Evolutionary conservation across 2,329 filamentous ascomycete genomes (phyloP), one percentile per base, ranked within the genome.

Genomic region (Xylariaceae sp.): DNA sequence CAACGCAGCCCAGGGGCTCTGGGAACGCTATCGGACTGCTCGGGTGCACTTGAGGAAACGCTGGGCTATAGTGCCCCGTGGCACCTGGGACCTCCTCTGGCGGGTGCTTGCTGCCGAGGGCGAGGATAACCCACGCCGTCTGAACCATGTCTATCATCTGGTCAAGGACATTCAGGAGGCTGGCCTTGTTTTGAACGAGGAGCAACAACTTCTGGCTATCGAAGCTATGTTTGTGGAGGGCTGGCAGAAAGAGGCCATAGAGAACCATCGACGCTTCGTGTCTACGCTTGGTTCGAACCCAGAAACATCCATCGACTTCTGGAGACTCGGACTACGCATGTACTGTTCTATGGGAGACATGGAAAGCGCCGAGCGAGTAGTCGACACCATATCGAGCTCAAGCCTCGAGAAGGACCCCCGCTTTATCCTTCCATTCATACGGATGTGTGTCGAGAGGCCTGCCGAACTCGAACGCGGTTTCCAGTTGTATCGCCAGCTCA

Each of bases 21-120:
- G 72, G 64, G 68, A 64, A 39, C 57, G 58, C 9, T 77, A 77
- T 46, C 61, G 64, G 29, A 55, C 59, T 0, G 65, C 67, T 3
- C 59, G 69, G 9, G 54, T 56, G 11, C 51, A 57, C 5, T 56
- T 78, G 26, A 56, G 64, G 1, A 57, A 58, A 14, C 53, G 60
- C 8, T 70, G 77, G 58, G 54, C 64, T 22, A 64, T 66, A 19
- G 67, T 88, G n/a, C 72, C 81, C 1, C 50, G 64, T 8, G 65
- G 71, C 12, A 67, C 75, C 4, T 82, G 82, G 75, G 59, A 72
- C n/a, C 53, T 77, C 2, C 55, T 90, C 7, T 90, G 83, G 82
- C 61, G 68, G 19, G 57, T 74, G 2, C 61, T 80, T 27, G 73
- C 77, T 28, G 61, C 70, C 6, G 64, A 72, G 26, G 52, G 59